Conservation (phyloP, 1,139 yeast species). For the Candida tunisiensis region DNA sequence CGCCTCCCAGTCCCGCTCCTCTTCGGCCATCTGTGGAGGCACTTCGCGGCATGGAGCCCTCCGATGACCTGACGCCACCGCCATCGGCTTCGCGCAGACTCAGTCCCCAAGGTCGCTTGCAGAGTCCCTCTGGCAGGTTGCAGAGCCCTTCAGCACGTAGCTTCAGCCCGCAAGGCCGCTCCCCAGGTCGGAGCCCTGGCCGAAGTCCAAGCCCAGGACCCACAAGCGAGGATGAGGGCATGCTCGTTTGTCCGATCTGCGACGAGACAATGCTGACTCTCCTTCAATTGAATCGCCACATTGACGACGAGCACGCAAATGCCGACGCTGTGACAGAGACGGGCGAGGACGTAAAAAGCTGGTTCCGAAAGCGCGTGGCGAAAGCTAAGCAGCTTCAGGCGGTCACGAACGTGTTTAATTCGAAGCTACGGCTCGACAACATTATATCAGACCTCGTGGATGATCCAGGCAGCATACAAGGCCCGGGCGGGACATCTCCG, state of each 20-base stretch:
- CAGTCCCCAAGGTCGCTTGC: too few species aligned
- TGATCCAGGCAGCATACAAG: too few species aligned
- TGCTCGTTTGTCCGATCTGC: conserved; percentile 52
- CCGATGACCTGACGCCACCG: too few species aligned
- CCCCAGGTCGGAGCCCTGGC: neutral
- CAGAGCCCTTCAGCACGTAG: neutral
- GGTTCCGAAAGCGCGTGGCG: conserved; percentile 20
- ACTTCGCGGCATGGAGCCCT: too few species aligned
- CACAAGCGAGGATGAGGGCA: neutral
- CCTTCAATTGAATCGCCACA: conserved; percentile 45
- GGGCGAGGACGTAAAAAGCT: conserved; percentile 22
- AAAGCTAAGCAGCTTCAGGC: conserved; percentile 13
- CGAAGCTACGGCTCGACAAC: too few species aligned
- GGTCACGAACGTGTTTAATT: conserved; percentile 7
- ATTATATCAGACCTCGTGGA: too few species aligned
- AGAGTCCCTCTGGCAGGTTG: neutral
- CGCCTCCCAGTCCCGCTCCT: too few species aligned
- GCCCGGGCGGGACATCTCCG: too few species aligned
- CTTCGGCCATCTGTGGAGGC: too few species aligned
- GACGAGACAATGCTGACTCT: conserved; percentile 39
- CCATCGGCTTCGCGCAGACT: too few species aligned
- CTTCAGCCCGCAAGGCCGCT: neutral
- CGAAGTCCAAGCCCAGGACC: neutral
- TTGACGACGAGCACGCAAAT: conserved; percentile 63
- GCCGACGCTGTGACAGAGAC: conserved; percentile 15